Base-by-base conservation (phyloP, 2,329 filamentous ascomycete genomes). In the Colletotrichum falcatum region DNA sequence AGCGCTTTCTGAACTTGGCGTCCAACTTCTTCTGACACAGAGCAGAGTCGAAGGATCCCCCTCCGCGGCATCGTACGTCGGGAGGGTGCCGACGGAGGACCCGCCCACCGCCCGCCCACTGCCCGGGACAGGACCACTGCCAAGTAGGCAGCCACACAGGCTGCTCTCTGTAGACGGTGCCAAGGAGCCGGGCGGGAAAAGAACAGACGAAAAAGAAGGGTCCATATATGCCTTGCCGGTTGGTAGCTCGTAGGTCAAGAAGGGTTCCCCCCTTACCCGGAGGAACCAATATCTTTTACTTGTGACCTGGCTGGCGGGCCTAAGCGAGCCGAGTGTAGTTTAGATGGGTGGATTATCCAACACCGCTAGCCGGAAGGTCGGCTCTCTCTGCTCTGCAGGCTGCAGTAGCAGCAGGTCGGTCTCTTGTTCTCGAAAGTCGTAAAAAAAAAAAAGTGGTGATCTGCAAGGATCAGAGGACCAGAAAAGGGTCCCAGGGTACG, bases 381-480 rank as follows among this genome's bases (percentile, higher is more conserved):
- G 30, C 33, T 30, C 20, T 28, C 33, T 30, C 20, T 28, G 44
- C 30, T 35, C 37, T 8, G 42, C n/a, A n/a, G n/a, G 30, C 48
- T 55, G 30, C 48, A 55, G 39, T 55, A 11, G 58, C 46, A 4
- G 30, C 7, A 33, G n/a, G n/a, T n/a, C n/a, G n/a, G n/a, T n/a
- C n/a, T n/a, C n/a, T n/a, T 61, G 28, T 55, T 26, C 33, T 44
- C 62, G n/a, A n/a, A n/a, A n/a, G n/a, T n/a, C n/a, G n/a, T n/a
- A n/a, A n/a, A n/a, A n/a, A n/a, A n/a, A n/a, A n/a, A 26, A 20
- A 39, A 58, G 73, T 73, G 33, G 72, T 74, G 74, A 74, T 74
- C 69, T 66, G 55, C 67, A 62, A 60, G 65, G 66, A 66, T 72
- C 61, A 66, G 51, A 55, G 55, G 53, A 61, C 33, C 46, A 46